Percentiles rank a stretch among this genome's conserved stretches.
Conservation (phyloP, 805 yeast species). For the Wickerhamiella spandovensis region DNA sequence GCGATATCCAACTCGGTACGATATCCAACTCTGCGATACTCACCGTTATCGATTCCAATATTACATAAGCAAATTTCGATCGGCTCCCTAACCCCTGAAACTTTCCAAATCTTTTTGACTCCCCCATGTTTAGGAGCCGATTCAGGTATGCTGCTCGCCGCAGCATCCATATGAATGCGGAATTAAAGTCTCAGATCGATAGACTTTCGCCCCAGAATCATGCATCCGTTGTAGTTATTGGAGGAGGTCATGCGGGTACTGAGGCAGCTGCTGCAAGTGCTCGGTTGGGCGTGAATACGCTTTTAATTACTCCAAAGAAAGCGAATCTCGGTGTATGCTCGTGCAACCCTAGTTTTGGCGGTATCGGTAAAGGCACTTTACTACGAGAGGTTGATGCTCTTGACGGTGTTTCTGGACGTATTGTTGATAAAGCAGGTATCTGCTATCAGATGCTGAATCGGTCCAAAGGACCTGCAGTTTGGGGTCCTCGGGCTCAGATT, state of each 20-base stretch:
- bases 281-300: conserved; percentile 58
- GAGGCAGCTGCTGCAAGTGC: conserved; percentile 95
- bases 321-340: conserved; percentile 84
- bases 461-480: conserved; percentile 90
- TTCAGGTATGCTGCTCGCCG: not conserved
- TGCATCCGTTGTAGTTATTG: conserved; percentile 70
- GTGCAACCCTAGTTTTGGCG: conserved; percentile 97
- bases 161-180: conserved; percentile 5
- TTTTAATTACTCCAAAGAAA: conserved; percentile 63
- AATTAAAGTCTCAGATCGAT: conserved; percentile 3
- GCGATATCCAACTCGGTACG: too few species aligned
- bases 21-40: too few species aligned
- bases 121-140: too few species aligned
- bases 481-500: conserved; percentile 97
- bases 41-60: too few species aligned
- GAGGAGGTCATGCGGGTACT: conserved; percentile 98
- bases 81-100: not conserved
- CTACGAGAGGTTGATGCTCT: conserved; percentile 89
- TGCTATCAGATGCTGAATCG: conserved; percentile 78
- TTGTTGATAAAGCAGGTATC: conserved; percentile 89
- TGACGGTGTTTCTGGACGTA: conserved; percentile 77
- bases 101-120: too few species aligned
- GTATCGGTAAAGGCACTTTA: conserved; percentile 93
- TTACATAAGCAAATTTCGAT: too few species aligned
- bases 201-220: not conserved